Conservation (phyloP, 345 rosid species). For the Arabidopsis thaliana region TAIR10.1 NC_003076.8:24881001-24881500, state of each 20-base stretch:
- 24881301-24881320: constrained; percentile 63
- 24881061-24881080: constrained; percentile 59
- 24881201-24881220: constrained; percentile 65
- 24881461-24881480: constrained; percentile 26
- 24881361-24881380: constrained; percentile 54
- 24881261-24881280: constrained; percentile 61
- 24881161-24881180: constrained; percentile 61
- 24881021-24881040: constrained; percentile 22
- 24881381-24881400: constrained; percentile 60
- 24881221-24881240: constrained; percentile 58
- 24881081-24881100: constrained; percentile 60
- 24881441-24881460: constrained; percentile 44
- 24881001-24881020: constrained; percentile 14
- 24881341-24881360: constrained; percentile 61
- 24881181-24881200: constrained; percentile 79
- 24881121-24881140: constrained; percentile 53
- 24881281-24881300: constrained; percentile 61
- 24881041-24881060: constrained; percentile 60
- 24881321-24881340: constrained; percentile 72
- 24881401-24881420: constrained; percentile 58
- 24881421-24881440: constrained; percentile 53
- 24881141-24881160: constrained; percentile 58
- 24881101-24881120: constrained; percentile 55
- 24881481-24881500: constrained; percentile 30
- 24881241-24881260: constrained; percentile 57